Evolutionary conservation across 179 eudicot species (phyloP), one percentile per base, ranked within the genome.

Genomic region (Beta lomatogona): DNA sequence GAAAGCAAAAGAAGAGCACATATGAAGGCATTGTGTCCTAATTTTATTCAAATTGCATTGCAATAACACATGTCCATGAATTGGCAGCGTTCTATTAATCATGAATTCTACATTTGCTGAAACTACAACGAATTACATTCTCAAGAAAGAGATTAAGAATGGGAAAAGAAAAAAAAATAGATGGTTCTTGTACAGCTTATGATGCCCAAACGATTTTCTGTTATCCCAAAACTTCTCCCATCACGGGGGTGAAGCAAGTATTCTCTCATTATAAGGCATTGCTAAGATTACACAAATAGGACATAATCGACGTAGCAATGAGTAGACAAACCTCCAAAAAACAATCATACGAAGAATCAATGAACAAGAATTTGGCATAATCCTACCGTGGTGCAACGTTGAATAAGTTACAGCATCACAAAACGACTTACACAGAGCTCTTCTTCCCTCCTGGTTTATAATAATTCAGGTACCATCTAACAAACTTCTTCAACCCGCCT

Each of bases 401-500:
- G 50, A 79, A 57, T 71, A 66, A 61, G 11, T 64, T 76, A 16
- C 41, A 52, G 21, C 87, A 85, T 70, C 83, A 85, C 25, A 25
- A 15, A 77, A 53, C 54, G 12, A 16, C 31, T 91, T 92, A 91
- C 83, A 89, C 91, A 52, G 82, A 80, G 55, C 89, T 90, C 84
- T 88, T 92, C 91, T 94, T 92, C 41, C 86, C 91, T 25, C 85
- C 91, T n/a, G 83, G 48, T 57, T 87, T 93, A 79, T 94, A 94
- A 86, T 93, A 94, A 87, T 83, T 89, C 55, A 93, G 79, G 65
- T 94, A 94, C 98, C 98, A 94, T 69, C 86, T 79, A 5, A 93
- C 97, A 46, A 93, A 93, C 72, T 92, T 93, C 94, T 92, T 93
- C 91, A 93, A 79, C 44, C 97, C 97, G 6, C 88, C 82, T 21